Base-by-base conservation (phyloP, 495 filamentous ascomycete genomes). In the Bacidia rubella region DNA sequence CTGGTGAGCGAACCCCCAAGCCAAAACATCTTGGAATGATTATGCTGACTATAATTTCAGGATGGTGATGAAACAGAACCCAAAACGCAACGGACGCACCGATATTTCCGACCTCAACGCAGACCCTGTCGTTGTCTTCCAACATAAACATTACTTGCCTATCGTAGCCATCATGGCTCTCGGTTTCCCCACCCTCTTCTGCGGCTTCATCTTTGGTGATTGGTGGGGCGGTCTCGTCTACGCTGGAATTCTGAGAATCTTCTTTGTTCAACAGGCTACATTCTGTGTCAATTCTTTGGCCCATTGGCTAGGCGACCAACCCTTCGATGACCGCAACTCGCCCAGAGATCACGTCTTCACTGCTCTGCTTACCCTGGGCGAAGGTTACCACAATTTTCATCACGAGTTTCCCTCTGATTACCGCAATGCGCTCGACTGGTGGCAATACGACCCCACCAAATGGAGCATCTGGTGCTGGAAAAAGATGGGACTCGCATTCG, bases 311-410 rank as follows among this genome's bases (percentile, higher is more conserved):
- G 92, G 92, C 57, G 92, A 98, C 65, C 92, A 98, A 72, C 92
- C 92, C 49, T 98, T 98, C 68, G 92, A 98, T 57, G 92, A 98
- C 79, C 88, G 90, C 68, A 96, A 98, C 81, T 92, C 86, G 52
- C 92, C 92, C 56, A 85, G 92, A 63, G 92, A 98, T 65, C 92
- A 96, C 69, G 79, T 95, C 63, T 82, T 98, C 68, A 98, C 92
- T 42, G 92, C 92, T 46, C 71, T 98, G 11, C 86, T 93, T 52
- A 98, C 92, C 44, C 87, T 98, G 25, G 92, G 92, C 47, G 92
- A 98, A 68, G 92, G 92, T 48, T 98, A 98, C 74, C 90, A 97
- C 78, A 95, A 95, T 75, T 98, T 98, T 81, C 92, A 98, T 75
- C 92, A 98, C 77, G 92, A 98, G 66, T 98, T 98, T 74, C 92